Conservation (phyloP, 352 stramenopile genomes). For the Globisporangium polare region DNA sequence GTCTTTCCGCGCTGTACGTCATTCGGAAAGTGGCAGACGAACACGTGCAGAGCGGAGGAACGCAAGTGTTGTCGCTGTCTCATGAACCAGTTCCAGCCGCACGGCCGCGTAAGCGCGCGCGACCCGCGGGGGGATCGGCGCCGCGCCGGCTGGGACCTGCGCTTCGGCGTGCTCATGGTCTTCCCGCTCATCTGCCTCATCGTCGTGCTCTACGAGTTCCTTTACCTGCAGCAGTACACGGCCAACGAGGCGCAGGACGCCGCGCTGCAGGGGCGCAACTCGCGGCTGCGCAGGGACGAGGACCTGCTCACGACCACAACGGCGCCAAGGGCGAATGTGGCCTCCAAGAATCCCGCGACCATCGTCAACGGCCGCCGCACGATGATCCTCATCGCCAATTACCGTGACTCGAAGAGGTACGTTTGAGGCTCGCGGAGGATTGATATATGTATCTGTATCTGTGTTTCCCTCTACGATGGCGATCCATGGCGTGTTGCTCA, state of each 20-base stretch:
- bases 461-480: background rate
- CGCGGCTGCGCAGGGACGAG: background rate
- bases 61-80: no score
- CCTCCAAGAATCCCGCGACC: constrained; percentile 17
- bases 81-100: constrained; percentile 27
- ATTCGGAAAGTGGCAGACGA: no score
- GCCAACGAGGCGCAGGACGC: constrained; percentile 28
- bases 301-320: constrained; percentile 10
- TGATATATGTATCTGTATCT: no score
- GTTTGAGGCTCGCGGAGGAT: background rate
- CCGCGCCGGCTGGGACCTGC: constrained; percentile 42
- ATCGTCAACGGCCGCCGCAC: constrained; percentile 61
- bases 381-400: constrained; percentile 80
- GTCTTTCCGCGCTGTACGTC: no score
- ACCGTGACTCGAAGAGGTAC: constrained; percentile 70
- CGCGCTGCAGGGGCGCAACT: constrained; percentile 20
- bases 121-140: constrained; percentile 27
- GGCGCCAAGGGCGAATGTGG: constrained; percentile 6
- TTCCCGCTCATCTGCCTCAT: constrained; percentile 66
- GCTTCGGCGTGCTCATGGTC: constrained; percentile 59
- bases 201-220: constrained; percentile 76
- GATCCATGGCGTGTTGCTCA: background rate
- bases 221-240: constrained; percentile 72
- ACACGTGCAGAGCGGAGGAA: no score
- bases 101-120: constrained; percentile 56